phyloP scores from a whole-genome alignment of 2,329 filamentous ascomycete genomes.

The Hypoxylon sp. region DNA sequence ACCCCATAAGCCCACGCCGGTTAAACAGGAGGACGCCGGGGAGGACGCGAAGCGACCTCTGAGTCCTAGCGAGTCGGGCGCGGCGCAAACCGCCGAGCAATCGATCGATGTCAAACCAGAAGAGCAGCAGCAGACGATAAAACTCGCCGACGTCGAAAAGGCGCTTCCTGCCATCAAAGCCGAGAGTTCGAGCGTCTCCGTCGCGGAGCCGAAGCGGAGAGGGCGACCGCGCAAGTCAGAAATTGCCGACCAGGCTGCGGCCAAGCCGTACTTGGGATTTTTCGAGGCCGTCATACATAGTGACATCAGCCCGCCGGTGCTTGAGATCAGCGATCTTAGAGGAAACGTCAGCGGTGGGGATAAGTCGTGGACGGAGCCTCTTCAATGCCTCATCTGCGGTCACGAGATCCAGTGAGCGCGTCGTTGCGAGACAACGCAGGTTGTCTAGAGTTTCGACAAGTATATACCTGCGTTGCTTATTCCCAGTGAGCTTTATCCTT shows the following conservation, averaged over 20 bases:
- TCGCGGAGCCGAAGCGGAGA: slow-evolving; percentile 49
- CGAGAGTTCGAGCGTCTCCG: slow-evolving; percentile 55
- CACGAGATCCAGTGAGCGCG: slow-evolving; percentile 58
- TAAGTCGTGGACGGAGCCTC: slow-evolving; percentile 66
- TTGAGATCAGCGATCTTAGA: slow-evolving; percentile 66
- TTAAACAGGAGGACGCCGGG: slow-evolving; percentile 56
- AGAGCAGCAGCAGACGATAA: slow-evolving; percentile 53
- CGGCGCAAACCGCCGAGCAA: slow-evolving; percentile 62
- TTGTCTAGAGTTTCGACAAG: slow-evolving; percentile 16
- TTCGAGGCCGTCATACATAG: slow-evolving; percentile 65
- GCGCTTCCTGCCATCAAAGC: slow-evolving; percentile 44
- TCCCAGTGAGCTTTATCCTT: slow-evolving; percentile 19
- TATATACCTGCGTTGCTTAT: slow-evolving; percentile 29
- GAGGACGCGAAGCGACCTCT: slow-evolving; percentile 59
- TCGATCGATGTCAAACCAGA: slow-evolving; percentile 66
- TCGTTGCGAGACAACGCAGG: background rate
- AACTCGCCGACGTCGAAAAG: slow-evolving; percentile 52
- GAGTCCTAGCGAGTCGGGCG: slow-evolving; percentile 64
- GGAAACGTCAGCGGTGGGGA: slow-evolving; percentile 61
- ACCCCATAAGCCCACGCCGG: slow-evolving; percentile 58
- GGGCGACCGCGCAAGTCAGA: slow-evolving; percentile 58
- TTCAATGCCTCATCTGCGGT: slow-evolving; percentile 65
- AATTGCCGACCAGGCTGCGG: slow-evolving; percentile 48
- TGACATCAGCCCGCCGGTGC: slow-evolving; percentile 60
- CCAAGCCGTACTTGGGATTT: slow-evolving; percentile 63